phyloP scores from a whole-genome alignment of 2,329 filamentous ascomycete species.

The Colletotrichum higginsianum region DNA sequence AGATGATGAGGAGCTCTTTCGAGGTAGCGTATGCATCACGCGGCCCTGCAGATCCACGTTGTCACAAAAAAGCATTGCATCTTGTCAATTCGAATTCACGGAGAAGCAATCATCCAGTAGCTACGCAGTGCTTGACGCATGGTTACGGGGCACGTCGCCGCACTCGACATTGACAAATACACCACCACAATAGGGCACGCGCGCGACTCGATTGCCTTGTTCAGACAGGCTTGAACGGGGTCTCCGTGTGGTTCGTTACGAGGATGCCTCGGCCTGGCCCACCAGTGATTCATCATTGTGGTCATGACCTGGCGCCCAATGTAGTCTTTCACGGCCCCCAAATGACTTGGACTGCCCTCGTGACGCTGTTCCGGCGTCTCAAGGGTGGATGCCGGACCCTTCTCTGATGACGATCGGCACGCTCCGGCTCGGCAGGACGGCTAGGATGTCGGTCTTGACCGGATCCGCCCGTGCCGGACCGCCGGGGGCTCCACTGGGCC shows the following conservation, averaged over 20 bases:
- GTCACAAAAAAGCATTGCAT: not conserved
- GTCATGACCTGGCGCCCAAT: not conserved
- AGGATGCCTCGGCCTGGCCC: no score
- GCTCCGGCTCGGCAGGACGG: conserved; percentile 35
- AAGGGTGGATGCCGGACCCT: conserved; percentile 5
- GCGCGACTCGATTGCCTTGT: not conserved
- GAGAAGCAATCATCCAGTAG: not conserved
- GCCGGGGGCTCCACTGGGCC: conserved; percentile 17
- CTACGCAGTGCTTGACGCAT: not conserved
- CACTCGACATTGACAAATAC: not conserved
- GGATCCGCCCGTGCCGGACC: conserved; percentile 27
- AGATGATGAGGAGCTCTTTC: not conserved
- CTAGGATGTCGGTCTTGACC: conserved; percentile 32
- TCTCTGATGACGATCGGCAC: conserved; percentile 38
- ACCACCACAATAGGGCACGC: not conserved
- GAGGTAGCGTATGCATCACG: not conserved
- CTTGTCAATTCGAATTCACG: not conserved
- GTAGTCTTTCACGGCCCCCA: not conserved
- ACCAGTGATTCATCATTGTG: no score
- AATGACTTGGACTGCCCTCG: not conserved
- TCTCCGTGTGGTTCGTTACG: not conserved
- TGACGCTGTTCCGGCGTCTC: not conserved
- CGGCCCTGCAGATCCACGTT: not conserved
- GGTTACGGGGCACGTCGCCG: not conserved
- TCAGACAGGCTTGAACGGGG: not conserved